Base-by-base conservation (phyloP, 2,329 filamentous ascomycete genomes). In the Hypoxylon rubiginosum region DNA sequence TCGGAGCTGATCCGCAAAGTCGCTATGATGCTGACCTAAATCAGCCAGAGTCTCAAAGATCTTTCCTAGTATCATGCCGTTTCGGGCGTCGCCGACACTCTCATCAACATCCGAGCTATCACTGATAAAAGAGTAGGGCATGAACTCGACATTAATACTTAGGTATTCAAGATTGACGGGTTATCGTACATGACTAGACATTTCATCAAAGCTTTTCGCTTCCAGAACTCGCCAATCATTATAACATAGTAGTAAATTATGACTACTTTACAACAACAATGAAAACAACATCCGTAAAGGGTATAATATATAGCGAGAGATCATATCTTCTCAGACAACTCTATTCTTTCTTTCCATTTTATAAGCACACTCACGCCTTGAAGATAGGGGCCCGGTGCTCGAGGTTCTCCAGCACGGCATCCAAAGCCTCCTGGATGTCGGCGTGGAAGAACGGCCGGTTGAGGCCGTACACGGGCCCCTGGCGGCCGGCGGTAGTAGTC, bases 371-470 rank as follows among this genome's bases (percentile, higher is more conserved):
- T 24, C 48, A 60, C 19, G 53, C n/a, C 41, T 64, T 64, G 24
- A 57, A 58, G 30, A 55, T 17, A 53, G 60, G 54, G 9, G 60
- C 49, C 43, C 57, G 48, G 28, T 58, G 21, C 53, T 68, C 75
- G 2, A 81, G 79, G 28, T 81, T 81, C 72, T 84, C 82, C 6
- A 85, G 78, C 3, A 83, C 83, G 62, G 83, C 82, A 26, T 83
- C 80, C 39, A 70, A 26, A 28, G 67, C 67, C 46, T 70, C 67
- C 32, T 68, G 67, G 1, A 86, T 70, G 69, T 86, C 84, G 28
- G 85, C 79, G 62, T 86, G 84, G 75, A 86, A 86, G 74, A 81
- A 84, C 5, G 84, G 84, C 68, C 83, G 75, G 74, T 86, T 84
- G 58, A 84, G 76, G 2, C 82, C 83, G 58, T 82, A 79, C 1